Evolutionary conservation across 2,329 filamentous ascomycete genomes (phyloP).

Genomic region (Coniella vitis): DNA sequence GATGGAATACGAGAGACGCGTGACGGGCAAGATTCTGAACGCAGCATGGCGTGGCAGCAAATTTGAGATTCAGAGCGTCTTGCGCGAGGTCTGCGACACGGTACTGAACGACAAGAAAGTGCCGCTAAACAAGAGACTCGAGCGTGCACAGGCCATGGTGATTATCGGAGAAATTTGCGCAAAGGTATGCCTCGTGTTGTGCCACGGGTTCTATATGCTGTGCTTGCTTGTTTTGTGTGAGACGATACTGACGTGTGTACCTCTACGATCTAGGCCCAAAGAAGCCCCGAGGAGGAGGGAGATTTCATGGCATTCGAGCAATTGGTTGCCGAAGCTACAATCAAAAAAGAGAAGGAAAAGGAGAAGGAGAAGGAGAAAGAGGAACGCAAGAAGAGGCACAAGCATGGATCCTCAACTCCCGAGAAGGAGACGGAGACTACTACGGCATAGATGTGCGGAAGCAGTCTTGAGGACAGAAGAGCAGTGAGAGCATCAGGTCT

Average conservation of each 20-base stretch:
- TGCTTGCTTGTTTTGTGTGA: not conserved
- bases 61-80: conserved; percentile 94
- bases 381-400: conserved; percentile 34
- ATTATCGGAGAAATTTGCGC: conserved; percentile 84
- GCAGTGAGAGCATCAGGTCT: too few relatives aligned
- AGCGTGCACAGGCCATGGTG: conserved; percentile 83
- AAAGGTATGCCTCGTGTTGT: conserved; percentile 62
- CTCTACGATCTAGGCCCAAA: conserved; percentile 56
- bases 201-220: too few relatives aligned
- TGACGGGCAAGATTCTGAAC: conserved; percentile 96
- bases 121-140: conserved; percentile 74
- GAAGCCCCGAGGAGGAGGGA: conserved; percentile 91
- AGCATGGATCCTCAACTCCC: conserved; percentile 6
- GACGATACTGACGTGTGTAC: conserved; percentile 10
- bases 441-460: too few relatives aligned
- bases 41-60: conserved; percentile 95
- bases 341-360: conserved; percentile 86
- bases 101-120: conserved; percentile 77
- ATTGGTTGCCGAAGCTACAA: conserved; percentile 90
- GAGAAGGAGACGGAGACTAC: not conserved
- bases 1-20: conserved; percentile 87
- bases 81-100: conserved; percentile 88
- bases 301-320: conserved; percentile 99
- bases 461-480: too few relatives aligned
- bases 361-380: conserved; percentile 57